Conservation (phyloP, 2,329 filamentous ascomycete species). For the Diaporthe humulicola region DNA sequence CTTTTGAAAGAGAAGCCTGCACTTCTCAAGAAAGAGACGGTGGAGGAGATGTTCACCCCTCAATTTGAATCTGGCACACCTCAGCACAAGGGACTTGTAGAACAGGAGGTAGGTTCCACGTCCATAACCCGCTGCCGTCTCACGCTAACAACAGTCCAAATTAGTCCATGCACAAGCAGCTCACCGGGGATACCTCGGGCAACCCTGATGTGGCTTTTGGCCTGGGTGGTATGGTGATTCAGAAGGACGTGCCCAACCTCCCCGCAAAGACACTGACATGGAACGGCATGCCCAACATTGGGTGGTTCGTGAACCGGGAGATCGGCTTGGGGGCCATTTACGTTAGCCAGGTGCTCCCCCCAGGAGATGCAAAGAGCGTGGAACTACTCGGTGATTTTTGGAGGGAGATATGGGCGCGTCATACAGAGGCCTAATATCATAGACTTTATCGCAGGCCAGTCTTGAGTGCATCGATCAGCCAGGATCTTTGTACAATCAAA, state of each 20-base stretch:
- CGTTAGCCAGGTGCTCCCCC: neutral
- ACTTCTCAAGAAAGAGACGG: neutral
- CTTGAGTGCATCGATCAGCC: no score
- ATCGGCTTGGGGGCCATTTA: neutral
- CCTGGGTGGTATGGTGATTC: neutral
- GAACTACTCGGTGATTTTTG: neutral
- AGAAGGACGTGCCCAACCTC: neutral
- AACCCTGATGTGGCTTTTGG: neutral
- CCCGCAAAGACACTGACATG: neutral
- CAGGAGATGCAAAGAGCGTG: neutral
- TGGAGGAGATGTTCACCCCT: neutral
- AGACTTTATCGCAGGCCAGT: no score
- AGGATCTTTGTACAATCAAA: no score
- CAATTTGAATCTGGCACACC: neutral
- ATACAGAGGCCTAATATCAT: neutral
- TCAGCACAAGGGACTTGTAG: neutral
- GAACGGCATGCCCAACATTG: neutral
- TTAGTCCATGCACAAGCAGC: neutral
- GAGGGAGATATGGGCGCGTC: neutral
- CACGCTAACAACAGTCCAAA: neutral
- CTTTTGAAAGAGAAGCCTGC: neutral
- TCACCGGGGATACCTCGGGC: neutral
- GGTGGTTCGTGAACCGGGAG: neutral
- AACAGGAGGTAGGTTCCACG: neutral
- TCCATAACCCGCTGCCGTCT: neutral